Evolutionary conservation across 176 grass and related monocot species (phyloP), one percentile per base, ranked within the genome.

Genomic region (Thalia dealbata): DNA sequence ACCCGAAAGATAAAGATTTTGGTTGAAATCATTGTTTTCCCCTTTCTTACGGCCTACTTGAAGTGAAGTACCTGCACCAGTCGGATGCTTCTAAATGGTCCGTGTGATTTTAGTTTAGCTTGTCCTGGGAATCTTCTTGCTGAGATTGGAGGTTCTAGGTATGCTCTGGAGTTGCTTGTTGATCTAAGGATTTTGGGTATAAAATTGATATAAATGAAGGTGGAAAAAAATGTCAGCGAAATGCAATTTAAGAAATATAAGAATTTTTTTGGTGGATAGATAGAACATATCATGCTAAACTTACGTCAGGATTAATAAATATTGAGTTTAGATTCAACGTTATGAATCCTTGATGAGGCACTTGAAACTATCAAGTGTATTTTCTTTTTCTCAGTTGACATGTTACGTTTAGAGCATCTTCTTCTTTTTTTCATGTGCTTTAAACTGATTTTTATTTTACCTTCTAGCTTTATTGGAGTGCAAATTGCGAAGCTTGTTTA

Each of bases 391-490:
- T 42, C 41, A 11, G 10, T 21, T 8, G 1, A 43, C 64, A 67
- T 67, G 15, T 67, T 67, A 42, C 7, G 1, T n/a, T 18, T 68
- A 44, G 21, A 10, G 14, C 65, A 45, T 23, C 11, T 23, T 68
- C 38, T 43, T 21, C 16, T 68, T 68, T 6, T 67, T 6, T 68
- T 68, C 10, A 18, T 44, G 19, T 68, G 19, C 38, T 68, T 35
- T 10, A 68, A 16, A 45, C 30, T 43, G 38, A 62, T 50, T 45
- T 45, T 73, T 76, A 82, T 79, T 67, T 82, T 61, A 16, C 22
- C 67, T 30, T 42, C 79, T 73, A 54, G 23, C 69, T 18, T 72
- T 72, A 14, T 9, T 58, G 50, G 35, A 48, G 43, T 64, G 15
- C 61, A 23, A 48, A 69, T n/a, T 60, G 28, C 46, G 62, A 59